These are phyloP conservation scores for Kodamaea fukazawae DNA, from an alignment of 805 yeast genomes.

Conservation along the genomic window DNA sequence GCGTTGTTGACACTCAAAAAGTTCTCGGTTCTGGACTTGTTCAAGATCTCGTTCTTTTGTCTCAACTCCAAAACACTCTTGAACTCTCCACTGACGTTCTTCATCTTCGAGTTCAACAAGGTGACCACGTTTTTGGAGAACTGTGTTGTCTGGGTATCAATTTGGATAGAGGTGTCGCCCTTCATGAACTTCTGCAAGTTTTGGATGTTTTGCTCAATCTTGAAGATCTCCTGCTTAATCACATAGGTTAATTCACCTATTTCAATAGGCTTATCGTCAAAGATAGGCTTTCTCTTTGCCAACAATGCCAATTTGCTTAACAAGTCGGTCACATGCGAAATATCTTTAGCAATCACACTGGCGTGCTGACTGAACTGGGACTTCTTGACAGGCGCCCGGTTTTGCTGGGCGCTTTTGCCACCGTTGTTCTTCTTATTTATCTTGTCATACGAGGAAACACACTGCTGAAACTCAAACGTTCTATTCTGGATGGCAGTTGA, in stretches of 20 bases:
- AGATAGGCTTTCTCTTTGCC: constrained; percentile 86
- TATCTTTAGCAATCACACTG: constrained; percentile 80
- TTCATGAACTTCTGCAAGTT: constrained; percentile 54
- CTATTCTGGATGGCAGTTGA: constrained; percentile 61
- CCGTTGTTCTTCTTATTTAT: constrained; percentile 44
- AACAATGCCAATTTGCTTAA: constrained; percentile 76
- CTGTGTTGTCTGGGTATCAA: constrained; percentile 62
- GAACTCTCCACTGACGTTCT: constrained; percentile 89
- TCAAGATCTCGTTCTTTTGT: constrained; percentile 77
- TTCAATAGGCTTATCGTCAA: constrained; percentile 92
- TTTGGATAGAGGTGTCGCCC: constrained; percentile 40
- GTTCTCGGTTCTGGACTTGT: constrained; percentile 80
- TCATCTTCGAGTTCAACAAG: constrained; percentile 81
- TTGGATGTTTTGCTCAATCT: constrained; percentile 69
- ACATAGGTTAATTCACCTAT: constrained; percentile 88
- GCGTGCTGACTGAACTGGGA: constrained; percentile 59
- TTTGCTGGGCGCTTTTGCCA: constrained; percentile 8
- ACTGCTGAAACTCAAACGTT: constrained; percentile 89
- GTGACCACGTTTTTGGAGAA: constrained; percentile 86
- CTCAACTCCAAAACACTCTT: constrained; percentile 85
- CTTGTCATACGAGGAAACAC: constrained; percentile 74
- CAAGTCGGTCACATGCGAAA: constrained; percentile 78
- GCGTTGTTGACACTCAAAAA: constrained; percentile 55
- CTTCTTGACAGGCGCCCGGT: constrained; percentile 22
- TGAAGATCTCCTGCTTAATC: constrained; percentile 81